phyloP scores from a whole-genome alignment of 164 flowering plant species.

The Saururus chinensis region DNA sequence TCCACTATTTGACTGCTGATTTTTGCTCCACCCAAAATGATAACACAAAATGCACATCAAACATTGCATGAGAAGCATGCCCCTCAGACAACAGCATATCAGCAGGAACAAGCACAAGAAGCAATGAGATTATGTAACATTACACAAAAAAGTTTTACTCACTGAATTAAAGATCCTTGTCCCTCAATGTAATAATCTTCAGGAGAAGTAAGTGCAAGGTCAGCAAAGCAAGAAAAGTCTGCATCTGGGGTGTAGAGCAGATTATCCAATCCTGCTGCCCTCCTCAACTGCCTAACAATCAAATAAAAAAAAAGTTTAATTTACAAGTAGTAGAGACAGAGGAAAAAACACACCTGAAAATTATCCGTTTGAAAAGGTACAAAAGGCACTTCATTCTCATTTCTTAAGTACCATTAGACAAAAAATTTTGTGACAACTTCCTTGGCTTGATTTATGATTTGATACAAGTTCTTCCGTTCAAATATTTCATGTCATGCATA shows the following conservation, averaged over 20 bases:
- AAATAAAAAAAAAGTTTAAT: neutral
- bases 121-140: neutral
- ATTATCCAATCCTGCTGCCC: conserved; percentile 80
- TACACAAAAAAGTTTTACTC: conserved; percentile 20
- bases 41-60: too few species aligned
- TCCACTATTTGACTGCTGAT: too few species aligned
- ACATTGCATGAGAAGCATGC: neutral
- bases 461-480: neutral
- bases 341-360: neutral
- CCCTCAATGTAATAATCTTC: conserved; percentile 94
- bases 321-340: neutral
- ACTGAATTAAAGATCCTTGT: conserved; percentile 97
- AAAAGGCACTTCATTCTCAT: neutral
- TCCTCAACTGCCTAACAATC: conserved; percentile 52
- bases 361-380: neutral
- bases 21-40: too few species aligned
- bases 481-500: neutral
- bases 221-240: conserved; percentile 97
- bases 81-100: neutral
- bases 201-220: conserved; percentile 91
- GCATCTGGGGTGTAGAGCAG: conserved; percentile 96
- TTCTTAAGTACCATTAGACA: neutral
- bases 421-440: neutral
- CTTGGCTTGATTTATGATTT: neutral
- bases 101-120: neutral